A percentile compares a stretch with the other conserved stretches of the same genome.
phyloP scores from a whole-genome alignment of 2,329 filamentous ascomycete genomes.

The Penicillium digitatum region DNA sequence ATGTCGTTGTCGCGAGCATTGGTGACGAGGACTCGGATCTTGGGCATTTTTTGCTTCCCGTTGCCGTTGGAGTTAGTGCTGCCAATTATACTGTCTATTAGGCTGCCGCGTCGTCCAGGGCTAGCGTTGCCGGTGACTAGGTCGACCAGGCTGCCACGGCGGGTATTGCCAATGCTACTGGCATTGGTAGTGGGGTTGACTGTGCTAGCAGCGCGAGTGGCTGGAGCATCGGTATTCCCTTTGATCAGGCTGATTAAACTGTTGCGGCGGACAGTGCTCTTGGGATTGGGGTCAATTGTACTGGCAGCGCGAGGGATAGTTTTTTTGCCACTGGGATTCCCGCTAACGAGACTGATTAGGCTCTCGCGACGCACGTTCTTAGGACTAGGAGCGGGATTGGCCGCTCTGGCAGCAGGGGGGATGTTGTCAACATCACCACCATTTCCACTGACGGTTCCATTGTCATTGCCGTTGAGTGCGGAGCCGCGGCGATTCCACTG shows the following conservation, averaged over 20 bases:
- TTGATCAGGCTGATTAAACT: constrained; percentile 3
- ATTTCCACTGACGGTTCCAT: not conserved
- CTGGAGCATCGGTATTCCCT: not conserved
- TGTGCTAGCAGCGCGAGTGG: not conserved
- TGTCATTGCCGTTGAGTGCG: not conserved
- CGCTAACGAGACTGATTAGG: constrained; percentile 4
- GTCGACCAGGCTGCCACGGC: not conserved
- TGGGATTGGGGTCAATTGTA: constrained; percentile 1
- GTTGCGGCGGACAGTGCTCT: constrained; percentile 1
- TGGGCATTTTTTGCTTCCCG: constrained; percentile 4
- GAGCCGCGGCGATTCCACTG: constrained; percentile 4
- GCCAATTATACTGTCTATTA: not conserved
- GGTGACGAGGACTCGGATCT: constrained; percentile 37
- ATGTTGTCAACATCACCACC: not conserved
- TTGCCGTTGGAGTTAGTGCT: not conserved
- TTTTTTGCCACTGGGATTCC: constrained; percentile 1
- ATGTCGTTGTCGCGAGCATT: constrained; percentile 38
- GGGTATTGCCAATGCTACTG: not conserved
- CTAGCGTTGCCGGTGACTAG: constrained; percentile 6
- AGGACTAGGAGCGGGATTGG: not conserved
- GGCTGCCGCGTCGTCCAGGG: not conserved
- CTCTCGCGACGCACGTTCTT: constrained; percentile 1
- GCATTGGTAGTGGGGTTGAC: not conserved
- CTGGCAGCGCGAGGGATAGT: not conserved
- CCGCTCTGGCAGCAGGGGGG: not conserved